Evolutionary conservation across 1,284 basidiomycete genomes (phyloP), one percentile per base, ranked within the genome.

Genomic region (Austroboletus olivaceoglutinosus): DNA sequence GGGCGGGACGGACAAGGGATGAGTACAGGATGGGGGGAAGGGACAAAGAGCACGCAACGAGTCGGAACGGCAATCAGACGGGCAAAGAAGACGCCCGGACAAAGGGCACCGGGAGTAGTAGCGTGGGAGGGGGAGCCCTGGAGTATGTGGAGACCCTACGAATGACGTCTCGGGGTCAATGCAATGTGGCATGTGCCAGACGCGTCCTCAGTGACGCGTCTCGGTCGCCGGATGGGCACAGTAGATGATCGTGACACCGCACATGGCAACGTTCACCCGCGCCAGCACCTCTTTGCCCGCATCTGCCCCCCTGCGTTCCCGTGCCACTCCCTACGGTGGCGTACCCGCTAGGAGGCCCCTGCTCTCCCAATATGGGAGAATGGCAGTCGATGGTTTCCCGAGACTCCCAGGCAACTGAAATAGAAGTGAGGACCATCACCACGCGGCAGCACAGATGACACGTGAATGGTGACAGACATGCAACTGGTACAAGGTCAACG

Each of bases 111-210:
- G 5, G 19, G 30, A 42, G 30, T 21, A 25, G 43, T 36, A 47
- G 49, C 61, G 61, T 64, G 61, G 54, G 57, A 60, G 48, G 59
- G 21, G 38, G 37, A 16, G n/a, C n/a, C n/a, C 38, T 49, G 47
- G 58, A 31, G 56, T 23, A 46, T 13, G 39, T 34, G 47, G 43
- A 25, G 43, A 58, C 47, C 34, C 55, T 45, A 42, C 38, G 40
- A 45, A 48, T 50, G 56, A 57, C 61, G 45, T 51, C 44, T 54
- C 58, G 58, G 61, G 7, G 43, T 13, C 58, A 64, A 43, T 61
- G 58, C 41, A 48, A 48, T 50, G 58, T 63, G 61, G 56, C 56
- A 58, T n/a, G 41, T 29, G 19, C 34, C 16, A 16, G 34, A 18
- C 34, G 34, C n/a, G 34, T 36, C 16, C 5, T 33, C 31, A n/a